These are phyloP conservation scores for Ophiostoma pallidulum DNA, from an alignment of 2,329 filamentous ascomycete genomes.

Conservation along the genomic window DNA sequence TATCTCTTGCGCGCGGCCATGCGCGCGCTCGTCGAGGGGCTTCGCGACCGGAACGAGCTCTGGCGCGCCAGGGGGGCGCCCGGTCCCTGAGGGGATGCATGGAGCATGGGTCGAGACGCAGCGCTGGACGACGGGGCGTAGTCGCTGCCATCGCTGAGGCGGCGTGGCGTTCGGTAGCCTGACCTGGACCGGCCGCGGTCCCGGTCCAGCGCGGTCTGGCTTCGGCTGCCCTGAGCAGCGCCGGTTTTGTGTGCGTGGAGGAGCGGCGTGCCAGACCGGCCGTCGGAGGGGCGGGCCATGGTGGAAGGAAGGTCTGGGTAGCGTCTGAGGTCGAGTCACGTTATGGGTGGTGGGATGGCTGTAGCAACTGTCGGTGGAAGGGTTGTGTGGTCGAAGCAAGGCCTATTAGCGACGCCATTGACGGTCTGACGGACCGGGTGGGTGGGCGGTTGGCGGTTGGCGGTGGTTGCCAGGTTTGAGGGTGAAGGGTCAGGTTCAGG, in stretches of 20 bases:
- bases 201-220: no score
- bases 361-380: neutral
- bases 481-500: no score
- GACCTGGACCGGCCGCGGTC: constrained; percentile 11
- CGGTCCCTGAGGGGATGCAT: neutral
- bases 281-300: constrained; percentile 5
- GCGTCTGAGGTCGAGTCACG: no score
- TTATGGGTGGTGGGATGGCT: no score
- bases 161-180: constrained; percentile 7
- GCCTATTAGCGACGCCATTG: neutral
- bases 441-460: neutral
- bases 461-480: neutral
- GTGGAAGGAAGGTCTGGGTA: no score
- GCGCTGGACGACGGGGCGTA: neutral
- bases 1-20: constrained; percentile 67
- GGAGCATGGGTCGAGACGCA: neutral
- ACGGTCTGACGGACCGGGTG: neutral
- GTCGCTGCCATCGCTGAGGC: neutral
- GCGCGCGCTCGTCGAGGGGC: constrained; percentile 54
- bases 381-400: neutral
- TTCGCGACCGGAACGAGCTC: constrained; percentile 67
- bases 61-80: constrained; percentile 32
- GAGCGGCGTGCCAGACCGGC: constrained; percentile 5
- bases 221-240: neutral
- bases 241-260: neutral